A percentile compares a stretch with the other conserved stretches of the same genome.
phyloP scores from a whole-genome alignment of 2,329 filamentous ascomycete genomes.

The Diaporthe sp. region DNA sequence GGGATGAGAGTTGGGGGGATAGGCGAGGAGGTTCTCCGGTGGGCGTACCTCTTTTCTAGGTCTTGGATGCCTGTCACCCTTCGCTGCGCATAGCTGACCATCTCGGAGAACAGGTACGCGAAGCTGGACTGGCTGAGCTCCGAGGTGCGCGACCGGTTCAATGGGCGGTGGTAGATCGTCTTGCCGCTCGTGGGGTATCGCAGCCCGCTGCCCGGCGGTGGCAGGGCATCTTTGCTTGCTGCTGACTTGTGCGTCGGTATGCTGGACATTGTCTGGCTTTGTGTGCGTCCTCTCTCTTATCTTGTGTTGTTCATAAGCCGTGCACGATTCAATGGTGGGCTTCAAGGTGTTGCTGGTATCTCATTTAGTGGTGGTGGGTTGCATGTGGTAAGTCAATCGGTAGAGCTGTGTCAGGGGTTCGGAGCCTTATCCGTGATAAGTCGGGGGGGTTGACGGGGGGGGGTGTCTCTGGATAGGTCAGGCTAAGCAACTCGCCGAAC shows the following conservation, averaged over 20 bases:
- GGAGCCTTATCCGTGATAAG: not conserved
- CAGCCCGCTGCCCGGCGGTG: slow-evolving; percentile 64
- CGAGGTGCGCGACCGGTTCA: slow-evolving; percentile 89
- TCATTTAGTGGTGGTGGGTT: not conserved
- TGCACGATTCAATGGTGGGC: not conserved
- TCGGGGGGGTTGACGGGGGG: no score
- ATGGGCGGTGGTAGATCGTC: slow-evolving; percentile 96
- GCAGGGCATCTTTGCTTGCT: slow-evolving; percentile 56
- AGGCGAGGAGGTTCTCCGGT: not conserved
- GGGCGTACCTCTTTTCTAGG: slow-evolving; percentile 84
- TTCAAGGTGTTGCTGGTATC: not conserved
- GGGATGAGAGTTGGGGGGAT: slow-evolving; percentile 14
- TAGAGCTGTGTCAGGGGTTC: slow-evolving; percentile 4
- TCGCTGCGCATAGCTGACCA: slow-evolving; percentile 94
- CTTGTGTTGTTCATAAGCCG: not conserved
- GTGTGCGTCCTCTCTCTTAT: not conserved
- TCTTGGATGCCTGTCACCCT: slow-evolving; percentile 94
- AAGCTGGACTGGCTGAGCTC: slow-evolving; percentile 95
- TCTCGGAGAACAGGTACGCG: slow-evolving; percentile 95
- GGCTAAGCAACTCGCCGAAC: not conserved
- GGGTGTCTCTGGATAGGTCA: not conserved
- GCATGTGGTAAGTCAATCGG: not conserved
- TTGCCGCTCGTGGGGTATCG: slow-evolving; percentile 94
- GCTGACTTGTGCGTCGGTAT: slow-evolving; percentile 59
- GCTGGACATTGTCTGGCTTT: slow-evolving; percentile 60